A percentile compares a stretch with the other conserved stretches of the same genome.
phyloP scores from a whole-genome alignment of 2,329 filamentous ascomycete species.

The Ophiostoma triangulosporum region DNA sequence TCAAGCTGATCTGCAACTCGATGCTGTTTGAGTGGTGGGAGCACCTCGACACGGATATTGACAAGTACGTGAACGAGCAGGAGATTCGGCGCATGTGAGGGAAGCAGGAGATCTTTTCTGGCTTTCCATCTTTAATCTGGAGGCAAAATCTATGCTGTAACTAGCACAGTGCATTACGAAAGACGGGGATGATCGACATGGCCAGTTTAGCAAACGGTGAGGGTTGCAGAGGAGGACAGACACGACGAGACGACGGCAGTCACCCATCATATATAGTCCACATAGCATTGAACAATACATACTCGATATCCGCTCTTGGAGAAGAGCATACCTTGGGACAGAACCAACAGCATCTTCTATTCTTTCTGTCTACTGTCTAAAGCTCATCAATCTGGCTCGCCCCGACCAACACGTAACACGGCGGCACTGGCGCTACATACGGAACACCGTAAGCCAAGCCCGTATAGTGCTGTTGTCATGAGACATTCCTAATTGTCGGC shows the following conservation, averaged over 20 bases:
- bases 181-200: too few relatives aligned
- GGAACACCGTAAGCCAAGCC: too few relatives aligned
- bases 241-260: not conserved
- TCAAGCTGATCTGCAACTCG: constrained; percentile 95
- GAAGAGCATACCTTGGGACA: not conserved
- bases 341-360: not conserved
- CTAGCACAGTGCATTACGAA: too few relatives aligned
- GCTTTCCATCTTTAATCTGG: too few relatives aligned
- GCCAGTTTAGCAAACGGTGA: too few relatives aligned
- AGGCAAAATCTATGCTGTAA: too few relatives aligned
- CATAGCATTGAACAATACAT: not conserved
- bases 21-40: constrained; percentile 99
- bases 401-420: too few relatives aligned
- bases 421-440: too few relatives aligned
- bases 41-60: constrained; percentile 65
- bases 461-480: too few relatives aligned
- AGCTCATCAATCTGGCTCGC: too few relatives aligned
- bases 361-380: too few relatives aligned
- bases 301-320: not conserved
- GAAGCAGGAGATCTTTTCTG: not conserved
- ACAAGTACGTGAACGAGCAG: constrained; percentile 75
- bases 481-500: too few relatives aligned
- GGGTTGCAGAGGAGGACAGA: not conserved
- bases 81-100: constrained; percentile 73
- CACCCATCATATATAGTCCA: not conserved